Evolutionary conservation across 306 rosid species (phyloP), one percentile per base, ranked within the genome.

Genomic region (Senna tora): DNA sequence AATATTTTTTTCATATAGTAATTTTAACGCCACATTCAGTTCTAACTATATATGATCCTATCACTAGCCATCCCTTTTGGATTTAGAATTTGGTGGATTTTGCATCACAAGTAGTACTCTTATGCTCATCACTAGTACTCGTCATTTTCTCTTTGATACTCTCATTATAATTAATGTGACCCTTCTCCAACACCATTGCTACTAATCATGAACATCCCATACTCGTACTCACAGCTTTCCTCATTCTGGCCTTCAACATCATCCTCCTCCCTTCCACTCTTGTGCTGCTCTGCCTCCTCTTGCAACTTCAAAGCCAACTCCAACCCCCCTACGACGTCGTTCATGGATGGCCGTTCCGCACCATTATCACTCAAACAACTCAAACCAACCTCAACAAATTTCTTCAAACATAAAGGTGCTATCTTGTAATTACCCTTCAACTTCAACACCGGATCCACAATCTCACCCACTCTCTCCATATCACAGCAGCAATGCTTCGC

Each of bases 271-370:
- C 30, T 25, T 1, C 30, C 3, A 25, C 30, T 25, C 30, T 25
- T 25, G 30, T 25, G 30, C 51, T 65, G 68, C 21, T 81, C 89
- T 2, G 84, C 79, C 12, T 73, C 74, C 82, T 86, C 83, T n/a
- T 90, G 90, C 7, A 84, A 46, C 65, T 90, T 83, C 71, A 84
- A 20, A 2, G 92, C 92, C 39, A 83, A 83, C 72, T 81, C 90
- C 32, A 88, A 64, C 15, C 78, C 78, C 86, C 82, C 69, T 66
- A 84, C 81, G 42, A 92, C 83, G 38, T 92, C 93, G 51, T 84
- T 87, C 97, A 89, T 89, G 0, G 89, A 78, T 0, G 88, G 92
- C 52, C 96, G 66, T n/a, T 74, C 62, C 0, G 59, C 53, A 2
- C 92, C 92, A 0, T 86, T 71, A 0, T 89, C 96, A 22, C 56